A percentile compares a stretch with the other conserved stretches of the same genome.
These are phyloP conservation scores for Usnea hakonensis DNA, from an alignment of 495 filamentous ascomycete genomes.

Conservation along the genomic window DNA sequence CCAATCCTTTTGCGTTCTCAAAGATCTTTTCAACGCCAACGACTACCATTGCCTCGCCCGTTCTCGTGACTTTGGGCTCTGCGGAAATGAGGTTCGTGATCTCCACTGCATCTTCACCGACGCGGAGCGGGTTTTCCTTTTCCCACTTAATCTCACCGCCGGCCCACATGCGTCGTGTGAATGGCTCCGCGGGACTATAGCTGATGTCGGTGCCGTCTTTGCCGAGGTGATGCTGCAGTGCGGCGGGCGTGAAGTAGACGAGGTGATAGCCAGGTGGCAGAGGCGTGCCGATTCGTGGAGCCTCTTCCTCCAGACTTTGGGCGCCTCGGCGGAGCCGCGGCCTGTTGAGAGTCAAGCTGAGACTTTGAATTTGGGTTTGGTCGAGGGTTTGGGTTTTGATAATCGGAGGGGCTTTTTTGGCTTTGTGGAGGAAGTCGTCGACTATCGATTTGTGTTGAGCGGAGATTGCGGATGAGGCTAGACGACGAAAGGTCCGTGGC, in stretches of 20 bases:
- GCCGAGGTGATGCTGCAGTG: slow-evolving; percentile 46
- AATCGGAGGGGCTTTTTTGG: slow-evolving; percentile 23
- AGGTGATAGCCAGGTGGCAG: slow-evolving; percentile 64
- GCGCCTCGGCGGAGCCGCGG: slow-evolving; percentile 30
- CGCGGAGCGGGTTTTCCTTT: slow-evolving; percentile 36
- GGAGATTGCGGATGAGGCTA: neutral
- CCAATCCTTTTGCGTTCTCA: slow-evolving; percentile 42
- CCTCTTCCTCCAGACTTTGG: slow-evolving; percentile 29
- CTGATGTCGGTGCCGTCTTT: slow-evolving; percentile 64
- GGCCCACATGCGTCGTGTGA: slow-evolving; percentile 70
- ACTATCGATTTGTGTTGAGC: neutral
- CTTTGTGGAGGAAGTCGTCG: neutral
- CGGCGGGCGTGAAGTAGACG: slow-evolving; percentile 60
- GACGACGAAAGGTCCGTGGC: neutral
- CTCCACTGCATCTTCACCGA: slow-evolving; percentile 50
- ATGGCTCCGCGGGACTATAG: slow-evolving; percentile 58
- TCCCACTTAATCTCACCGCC: slow-evolving; percentile 44
- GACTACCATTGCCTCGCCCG: slow-evolving; percentile 57
- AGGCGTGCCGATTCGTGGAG: slow-evolving; percentile 33
- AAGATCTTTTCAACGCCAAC: slow-evolving; percentile 57
- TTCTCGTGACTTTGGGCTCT: slow-evolving; percentile 44
- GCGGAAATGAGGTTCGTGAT: slow-evolving; percentile 46
- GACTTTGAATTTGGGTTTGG: slow-evolving; percentile 50
- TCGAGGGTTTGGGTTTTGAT: slow-evolving; percentile 45
- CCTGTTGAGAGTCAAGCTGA: slow-evolving; percentile 47